phyloP scores from a whole-genome alignment of 352 stramenopile species.

The Phytopythium mirpurense region DNA sequence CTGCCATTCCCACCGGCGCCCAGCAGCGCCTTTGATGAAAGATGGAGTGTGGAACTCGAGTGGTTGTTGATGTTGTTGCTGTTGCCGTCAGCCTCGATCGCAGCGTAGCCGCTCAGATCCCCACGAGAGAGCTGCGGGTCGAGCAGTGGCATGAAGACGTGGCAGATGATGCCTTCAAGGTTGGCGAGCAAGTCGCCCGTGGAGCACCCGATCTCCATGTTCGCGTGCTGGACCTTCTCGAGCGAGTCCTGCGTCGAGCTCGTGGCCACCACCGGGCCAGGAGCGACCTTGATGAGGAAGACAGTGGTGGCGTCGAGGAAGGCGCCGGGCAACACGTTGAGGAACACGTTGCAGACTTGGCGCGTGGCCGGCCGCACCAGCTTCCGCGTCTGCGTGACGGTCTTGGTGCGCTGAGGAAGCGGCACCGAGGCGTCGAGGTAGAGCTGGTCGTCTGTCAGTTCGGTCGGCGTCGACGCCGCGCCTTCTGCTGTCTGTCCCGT shows the following conservation, averaged over 20 bases:
- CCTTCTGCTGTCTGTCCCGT: slow-evolving; percentile 9
- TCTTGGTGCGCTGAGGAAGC: slow-evolving; percentile 21
- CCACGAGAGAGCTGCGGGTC: slow-evolving; percentile 56
- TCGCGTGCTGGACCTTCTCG: slow-evolving; percentile 53
- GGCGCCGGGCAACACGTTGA: slow-evolving; percentile 61
- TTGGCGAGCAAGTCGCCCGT: slow-evolving; percentile 81
- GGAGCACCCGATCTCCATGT: slow-evolving; percentile 87
- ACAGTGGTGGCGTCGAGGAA: slow-evolving; percentile 58
- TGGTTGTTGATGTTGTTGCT: slow-evolving; percentile 3
- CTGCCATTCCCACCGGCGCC: slow-evolving; percentile 1
- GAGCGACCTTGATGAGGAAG: slow-evolving; percentile 74
- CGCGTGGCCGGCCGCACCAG: slow-evolving; percentile 43
- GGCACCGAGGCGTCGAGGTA: slow-evolving; percentile 44
- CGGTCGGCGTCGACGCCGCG: slow-evolving; percentile 4
- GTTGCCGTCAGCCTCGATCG: not conserved
- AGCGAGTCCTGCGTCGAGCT: slow-evolving; percentile 18
- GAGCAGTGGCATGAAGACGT: slow-evolving; percentile 87
- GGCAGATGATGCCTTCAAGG: slow-evolving; percentile 81
- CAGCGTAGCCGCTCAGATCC: slow-evolving; percentile 5
- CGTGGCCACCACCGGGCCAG: slow-evolving; percentile 43
- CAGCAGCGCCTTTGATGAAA: not conserved
- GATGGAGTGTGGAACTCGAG: not conserved
- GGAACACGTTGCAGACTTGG: slow-evolving; percentile 53
- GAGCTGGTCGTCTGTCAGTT: slow-evolving; percentile 68
- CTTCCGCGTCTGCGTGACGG: slow-evolving; percentile 42